A percentile compares a stretch with the other conserved stretches of the same genome.
phyloP scores from a whole-genome alignment of 2,329 filamentous ascomycete genomes.

The Calonectria pseudoreteaudii region DNA sequence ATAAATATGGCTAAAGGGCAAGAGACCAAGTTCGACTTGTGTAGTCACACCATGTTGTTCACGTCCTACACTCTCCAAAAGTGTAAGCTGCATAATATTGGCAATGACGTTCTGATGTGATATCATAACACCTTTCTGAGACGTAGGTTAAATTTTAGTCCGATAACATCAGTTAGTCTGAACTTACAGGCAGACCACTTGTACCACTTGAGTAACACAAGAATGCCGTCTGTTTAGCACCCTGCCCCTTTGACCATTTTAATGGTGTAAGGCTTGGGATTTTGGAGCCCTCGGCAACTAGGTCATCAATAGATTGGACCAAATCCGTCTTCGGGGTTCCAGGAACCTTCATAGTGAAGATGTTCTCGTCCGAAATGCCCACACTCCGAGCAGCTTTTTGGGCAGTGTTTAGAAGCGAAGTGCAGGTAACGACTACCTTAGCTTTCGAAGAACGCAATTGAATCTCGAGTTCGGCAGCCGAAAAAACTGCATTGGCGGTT shows the following conservation, averaged over 20 bases:
- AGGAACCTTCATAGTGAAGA: slow-evolving; percentile 78
- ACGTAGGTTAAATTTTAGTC: slow-evolving; percentile 5
- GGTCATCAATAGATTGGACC: slow-evolving; percentile 74
- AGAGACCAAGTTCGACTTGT: slow-evolving; percentile 71
- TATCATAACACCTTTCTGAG: slow-evolving; percentile 85
- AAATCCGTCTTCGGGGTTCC: slow-evolving; percentile 61
- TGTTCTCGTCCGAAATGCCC: slow-evolving; percentile 70
- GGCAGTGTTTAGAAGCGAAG: slow-evolving; percentile 72
- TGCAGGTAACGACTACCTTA: slow-evolving; percentile 78
- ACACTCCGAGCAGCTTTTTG: slow-evolving; percentile 72
- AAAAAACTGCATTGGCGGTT: slow-evolving; percentile 82
- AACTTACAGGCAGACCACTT: slow-evolving; percentile 76
- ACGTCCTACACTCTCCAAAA: slow-evolving; percentile 55
- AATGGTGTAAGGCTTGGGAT: slow-evolving; percentile 65
- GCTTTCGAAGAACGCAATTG: slow-evolving; percentile 78
- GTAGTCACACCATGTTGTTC: slow-evolving; percentile 51
- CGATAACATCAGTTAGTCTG: background rate
- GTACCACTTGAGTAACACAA: slow-evolving; percentile 86
- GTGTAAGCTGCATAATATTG: slow-evolving; percentile 73
- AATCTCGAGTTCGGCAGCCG: slow-evolving; percentile 74
- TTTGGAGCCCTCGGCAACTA: slow-evolving; percentile 70
- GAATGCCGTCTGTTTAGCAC: slow-evolving; percentile 76
- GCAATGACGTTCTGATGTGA: slow-evolving; percentile 83
- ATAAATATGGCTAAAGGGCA: slow-evolving; percentile 88
- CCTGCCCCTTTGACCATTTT: slow-evolving; percentile 73